Conservation (phyloP, 495 filamentous ascomycete genomes). For the Trypethelium eluteriae region DNA sequence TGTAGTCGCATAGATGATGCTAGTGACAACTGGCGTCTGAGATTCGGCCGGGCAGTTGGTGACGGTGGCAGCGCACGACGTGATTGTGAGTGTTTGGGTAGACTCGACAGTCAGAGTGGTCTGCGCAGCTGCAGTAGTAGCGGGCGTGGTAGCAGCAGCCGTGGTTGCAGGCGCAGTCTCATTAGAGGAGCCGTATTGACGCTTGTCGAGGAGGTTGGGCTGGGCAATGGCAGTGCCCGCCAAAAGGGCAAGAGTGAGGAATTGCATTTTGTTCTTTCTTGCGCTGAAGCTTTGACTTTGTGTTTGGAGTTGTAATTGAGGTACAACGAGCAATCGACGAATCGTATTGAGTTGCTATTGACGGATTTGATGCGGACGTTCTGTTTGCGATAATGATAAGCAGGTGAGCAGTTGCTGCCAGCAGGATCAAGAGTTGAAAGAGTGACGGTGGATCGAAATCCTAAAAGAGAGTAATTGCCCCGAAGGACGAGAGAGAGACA, state of each 20-base stretch:
- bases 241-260: not conserved
- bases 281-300: not conserved
- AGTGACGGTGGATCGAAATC: conserved; percentile 10
- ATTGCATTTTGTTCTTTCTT: conserved; percentile 3
- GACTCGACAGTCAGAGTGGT: conserved; percentile 36
- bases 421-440: conserved; percentile 3
- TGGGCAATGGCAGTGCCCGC: conserved; percentile 9
- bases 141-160: conserved; percentile 12
- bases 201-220: conserved; percentile 9
- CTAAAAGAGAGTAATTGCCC: conserved; percentile 9
- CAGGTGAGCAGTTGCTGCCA: conserved; percentile 11
- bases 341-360: conserved; percentile 6
- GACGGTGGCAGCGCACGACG: conserved; percentile 22
- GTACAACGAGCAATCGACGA: not conserved
- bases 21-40: conserved; percentile 31
- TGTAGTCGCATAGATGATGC: conserved; percentile 38
- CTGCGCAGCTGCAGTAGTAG: conserved; percentile 14
- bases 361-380: conserved; percentile 1
- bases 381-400: not conserved
- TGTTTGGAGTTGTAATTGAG: not conserved
- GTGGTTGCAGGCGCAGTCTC: conserved; percentile 20
- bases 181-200: conserved; percentile 7
- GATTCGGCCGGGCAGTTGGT: conserved; percentile 32
- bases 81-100: conserved; percentile 33
- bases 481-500: conserved; percentile 10